These are phyloP conservation scores for Suillus tomentosus DNA, from an alignment of 768 basidiomycete genomes.

Conservation along the genomic window DNA sequence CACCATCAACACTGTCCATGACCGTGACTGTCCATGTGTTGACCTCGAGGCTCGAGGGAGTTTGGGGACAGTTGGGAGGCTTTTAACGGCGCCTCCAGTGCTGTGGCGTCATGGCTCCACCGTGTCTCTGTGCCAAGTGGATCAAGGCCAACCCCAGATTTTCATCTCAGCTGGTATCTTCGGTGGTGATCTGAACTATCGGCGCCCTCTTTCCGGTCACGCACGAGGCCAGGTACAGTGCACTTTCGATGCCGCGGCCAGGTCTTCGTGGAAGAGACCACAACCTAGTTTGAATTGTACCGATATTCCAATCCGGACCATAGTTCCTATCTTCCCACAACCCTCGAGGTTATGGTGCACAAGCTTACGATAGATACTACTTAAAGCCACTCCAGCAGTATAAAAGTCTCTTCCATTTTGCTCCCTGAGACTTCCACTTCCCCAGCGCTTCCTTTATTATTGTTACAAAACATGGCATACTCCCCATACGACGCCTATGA, in stretches of 20 bases:
- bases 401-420: conserved; percentile 24
- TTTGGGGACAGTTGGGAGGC: neutral
- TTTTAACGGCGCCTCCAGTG: neutral
- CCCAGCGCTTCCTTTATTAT: conserved; percentile 14
- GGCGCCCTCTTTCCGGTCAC: neutral
- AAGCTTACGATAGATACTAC: conserved; percentile 18
- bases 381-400: conserved; percentile 13
- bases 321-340: conserved; percentile 19
- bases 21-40: neutral
- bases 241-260: conserved; percentile 3
- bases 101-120: conserved; percentile 1
- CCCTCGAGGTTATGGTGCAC: conserved; percentile 30
- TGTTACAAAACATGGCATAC: conserved; percentile 40
- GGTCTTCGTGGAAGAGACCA: conserved; percentile 16
- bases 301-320: conserved; percentile 16
- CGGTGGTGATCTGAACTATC: neutral
- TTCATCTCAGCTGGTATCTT: conserved; percentile 8
- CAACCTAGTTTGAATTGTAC: conserved; percentile 16
- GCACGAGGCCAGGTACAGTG: conserved; percentile 11
- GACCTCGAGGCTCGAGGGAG: neutral
- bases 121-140: neutral
- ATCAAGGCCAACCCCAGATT: conserved; percentile 1
- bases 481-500: conserved; percentile 38
- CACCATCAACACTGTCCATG: conserved; percentile 1
- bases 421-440: conserved; percentile 9